These are phyloP conservation scores for Phytopythium chamaehyphon DNA, from an alignment of 352 stramenopile species.

Conservation along the genomic window DNA sequence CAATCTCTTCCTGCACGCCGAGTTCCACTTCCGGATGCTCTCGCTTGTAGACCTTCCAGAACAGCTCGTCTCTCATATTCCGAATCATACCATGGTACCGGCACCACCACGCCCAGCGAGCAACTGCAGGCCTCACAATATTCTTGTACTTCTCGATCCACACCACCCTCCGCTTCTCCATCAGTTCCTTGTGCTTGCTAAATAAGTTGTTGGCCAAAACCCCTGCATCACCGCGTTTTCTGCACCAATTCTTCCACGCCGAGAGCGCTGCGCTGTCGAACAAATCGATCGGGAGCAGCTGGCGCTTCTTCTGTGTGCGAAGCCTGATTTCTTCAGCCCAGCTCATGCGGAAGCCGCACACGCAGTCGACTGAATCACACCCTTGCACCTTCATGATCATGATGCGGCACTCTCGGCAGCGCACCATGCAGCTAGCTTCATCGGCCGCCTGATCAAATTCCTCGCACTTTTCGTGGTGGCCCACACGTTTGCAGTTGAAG, in stretches of 20 bases:
- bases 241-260: neutral
- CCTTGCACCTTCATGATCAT: conserved; percentile 44
- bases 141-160: too few species aligned
- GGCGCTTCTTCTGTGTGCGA: conserved; percentile 7
- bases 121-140: too few species aligned
- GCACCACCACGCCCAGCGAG: too few species aligned
- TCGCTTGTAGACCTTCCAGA: too few species aligned
- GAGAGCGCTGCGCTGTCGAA: conserved; percentile 12
- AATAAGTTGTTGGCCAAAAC: too few species aligned
- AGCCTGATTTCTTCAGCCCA: conserved; percentile 24
- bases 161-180: too few species aligned
- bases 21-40: too few species aligned
- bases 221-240: too few species aligned
- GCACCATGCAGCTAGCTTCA: conserved; percentile 23
- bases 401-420: conserved; percentile 32
- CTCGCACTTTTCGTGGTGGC: conserved; percentile 20
- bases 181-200: too few species aligned
- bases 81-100: too few species aligned
- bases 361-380: conserved; percentile 38
- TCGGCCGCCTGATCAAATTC: conserved; percentile 13
- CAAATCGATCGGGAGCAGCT: conserved; percentile 26
- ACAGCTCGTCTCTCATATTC: too few species aligned
- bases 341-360: conserved; percentile 42
- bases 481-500: conserved; percentile 41
- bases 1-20: too few species aligned